These are phyloP conservation scores for Powellomyces hirtus DNA, from an alignment of 192 early-diverging fungal species.

Conservation along the genomic window DNA sequence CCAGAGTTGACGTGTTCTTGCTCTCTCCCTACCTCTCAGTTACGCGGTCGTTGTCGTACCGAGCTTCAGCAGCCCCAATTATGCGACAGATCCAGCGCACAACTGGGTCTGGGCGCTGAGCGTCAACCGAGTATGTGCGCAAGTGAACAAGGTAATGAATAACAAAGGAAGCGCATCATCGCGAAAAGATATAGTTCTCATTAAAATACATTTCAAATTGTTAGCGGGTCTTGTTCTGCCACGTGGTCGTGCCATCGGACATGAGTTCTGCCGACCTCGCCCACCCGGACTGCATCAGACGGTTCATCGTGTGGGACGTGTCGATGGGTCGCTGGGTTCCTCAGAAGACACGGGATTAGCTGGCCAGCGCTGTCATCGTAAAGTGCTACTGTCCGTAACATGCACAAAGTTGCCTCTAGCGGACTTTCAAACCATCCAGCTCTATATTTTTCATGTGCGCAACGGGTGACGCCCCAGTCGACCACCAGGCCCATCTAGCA, in stretches of 20 bases:
- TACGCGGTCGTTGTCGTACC: constrained; percentile 28
- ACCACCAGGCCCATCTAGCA: no score
- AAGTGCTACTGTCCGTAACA: no score
- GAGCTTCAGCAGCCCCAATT: neutral
- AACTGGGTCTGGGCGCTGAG: constrained; percentile 52
- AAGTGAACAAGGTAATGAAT: constrained; percentile 55
- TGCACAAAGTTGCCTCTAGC: no score
- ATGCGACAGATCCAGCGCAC: neutral
- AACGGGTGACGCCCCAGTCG: no score
- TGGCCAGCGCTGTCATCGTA: no score
- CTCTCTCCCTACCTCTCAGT: neutral
- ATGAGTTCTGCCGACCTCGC: neutral
- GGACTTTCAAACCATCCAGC: no score
- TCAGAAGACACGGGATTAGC: constrained; percentile 11
- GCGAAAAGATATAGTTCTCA: neutral
- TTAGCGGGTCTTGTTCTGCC: constrained; percentile 44
- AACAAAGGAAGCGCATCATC: neutral
- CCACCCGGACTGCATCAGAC: constrained; percentile 4
- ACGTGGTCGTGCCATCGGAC: constrained; percentile 39
- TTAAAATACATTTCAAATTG: neutral
- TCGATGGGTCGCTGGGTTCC: constrained; percentile 28
- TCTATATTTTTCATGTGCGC: no score
- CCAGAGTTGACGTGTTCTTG: neutral
- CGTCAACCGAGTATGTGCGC: constrained; percentile 52
- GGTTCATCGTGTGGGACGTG: constrained; percentile 28